These are phyloP conservation scores for Ophiostoma australiae DNA, from an alignment of 2,329 filamentous ascomycete genomes.

Conservation along the genomic window DNA sequence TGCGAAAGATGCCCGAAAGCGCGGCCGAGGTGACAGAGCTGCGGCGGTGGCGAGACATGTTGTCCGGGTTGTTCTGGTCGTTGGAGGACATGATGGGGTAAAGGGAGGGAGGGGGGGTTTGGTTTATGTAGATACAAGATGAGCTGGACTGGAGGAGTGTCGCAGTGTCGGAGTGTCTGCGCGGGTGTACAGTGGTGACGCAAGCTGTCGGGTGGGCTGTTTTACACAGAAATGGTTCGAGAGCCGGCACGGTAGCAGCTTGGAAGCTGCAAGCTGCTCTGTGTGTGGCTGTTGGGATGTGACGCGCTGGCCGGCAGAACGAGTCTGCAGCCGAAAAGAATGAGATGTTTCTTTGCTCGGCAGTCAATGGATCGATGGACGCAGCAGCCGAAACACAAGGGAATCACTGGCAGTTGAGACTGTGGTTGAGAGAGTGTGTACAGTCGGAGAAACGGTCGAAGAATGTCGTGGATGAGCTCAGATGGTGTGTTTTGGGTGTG, in stretches of 20 bases:
- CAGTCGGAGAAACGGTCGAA: neutral
- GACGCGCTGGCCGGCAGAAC: constrained; percentile 19
- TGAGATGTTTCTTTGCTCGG: neutral
- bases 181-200: neutral
- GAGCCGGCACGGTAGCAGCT: neutral
- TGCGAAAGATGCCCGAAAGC: constrained; percentile 56
- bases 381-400: neutral
- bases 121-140: neutral
- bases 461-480: constrained; percentile 2
- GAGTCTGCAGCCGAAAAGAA: constrained; percentile 20
- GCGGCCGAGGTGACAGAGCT: constrained; percentile 54
- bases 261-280: neutral
- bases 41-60: constrained; percentile 43
- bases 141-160: neutral
- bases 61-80: constrained; percentile 30
- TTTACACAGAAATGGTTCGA: neutral
- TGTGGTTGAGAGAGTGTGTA: neutral
- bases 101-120: neutral
- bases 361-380: neutral
- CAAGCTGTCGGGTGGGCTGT: constrained; percentile 1
- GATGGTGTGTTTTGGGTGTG: constrained; percentile 15
- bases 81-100: constrained; percentile 27
- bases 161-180: too few species aligned
- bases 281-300: neutral
- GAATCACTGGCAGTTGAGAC: neutral